A percentile compares a stretch with the other conserved stretches of the same genome.
phyloP scores from a whole-genome alignment of 2,329 filamentous ascomycete genomes.

The Coniochaeta sp. region DNA sequence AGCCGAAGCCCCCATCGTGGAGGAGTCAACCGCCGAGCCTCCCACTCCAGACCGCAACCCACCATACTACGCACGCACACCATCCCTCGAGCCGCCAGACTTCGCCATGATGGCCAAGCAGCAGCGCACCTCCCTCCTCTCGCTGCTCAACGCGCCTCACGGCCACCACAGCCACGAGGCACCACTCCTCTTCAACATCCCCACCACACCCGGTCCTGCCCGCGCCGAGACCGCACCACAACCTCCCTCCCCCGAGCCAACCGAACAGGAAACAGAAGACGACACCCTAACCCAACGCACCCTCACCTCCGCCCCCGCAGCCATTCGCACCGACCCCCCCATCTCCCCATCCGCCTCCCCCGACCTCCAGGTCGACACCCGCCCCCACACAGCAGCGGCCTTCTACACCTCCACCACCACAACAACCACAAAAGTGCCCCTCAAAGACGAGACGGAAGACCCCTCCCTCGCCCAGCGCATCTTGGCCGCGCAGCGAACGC shows the following conservation, averaged over 20 bases:
- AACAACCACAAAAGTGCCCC: slow-evolving; percentile 45
- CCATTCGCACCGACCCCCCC: neutral
- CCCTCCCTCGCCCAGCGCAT: slow-evolving; percentile 37
- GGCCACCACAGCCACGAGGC: slow-evolving; percentile 24
- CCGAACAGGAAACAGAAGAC: slow-evolving; percentile 9
- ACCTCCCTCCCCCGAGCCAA: slow-evolving; percentile 6
- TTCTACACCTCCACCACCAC: slow-evolving; percentile 46
- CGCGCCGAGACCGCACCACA: neutral
- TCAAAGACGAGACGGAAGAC: slow-evolving; percentile 37
- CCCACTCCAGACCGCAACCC: slow-evolving; percentile 25
- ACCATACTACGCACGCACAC: slow-evolving; percentile 47
- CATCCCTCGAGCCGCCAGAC: slow-evolving; percentile 55
- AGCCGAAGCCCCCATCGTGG: slow-evolving; percentile 9
- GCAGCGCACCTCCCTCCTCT: slow-evolving; percentile 53
- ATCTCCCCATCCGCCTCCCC: slow-evolving; percentile 5
- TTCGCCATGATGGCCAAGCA: slow-evolving; percentile 46
- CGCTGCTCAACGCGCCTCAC: slow-evolving; percentile 51
- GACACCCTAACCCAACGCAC: neutral
- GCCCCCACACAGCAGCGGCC: slow-evolving; percentile 39
- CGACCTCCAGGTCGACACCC: slow-evolving; percentile 13
- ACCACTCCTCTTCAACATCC: slow-evolving; percentile 26
- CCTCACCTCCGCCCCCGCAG: slow-evolving; percentile 4
- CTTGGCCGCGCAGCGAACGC: slow-evolving; percentile 31
- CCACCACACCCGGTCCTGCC: slow-evolving; percentile 31
- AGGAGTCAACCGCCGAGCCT: slow-evolving; percentile 17